phyloP scores from a whole-genome alignment of 225 moss, liverwort and hornwort genomes.

The Asterella californica region DNA sequence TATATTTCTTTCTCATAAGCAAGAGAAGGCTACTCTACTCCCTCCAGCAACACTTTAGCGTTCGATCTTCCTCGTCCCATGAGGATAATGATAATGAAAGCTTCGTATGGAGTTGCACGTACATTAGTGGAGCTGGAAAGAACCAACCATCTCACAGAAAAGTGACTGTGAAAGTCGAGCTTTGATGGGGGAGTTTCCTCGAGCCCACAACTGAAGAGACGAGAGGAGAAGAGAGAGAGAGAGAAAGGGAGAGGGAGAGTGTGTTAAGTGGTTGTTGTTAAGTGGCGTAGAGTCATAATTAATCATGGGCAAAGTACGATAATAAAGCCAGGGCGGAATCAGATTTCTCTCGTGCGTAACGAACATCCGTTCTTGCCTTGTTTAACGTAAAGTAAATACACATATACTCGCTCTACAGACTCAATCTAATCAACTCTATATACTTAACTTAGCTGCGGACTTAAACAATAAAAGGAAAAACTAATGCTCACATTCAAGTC shows the following conservation, averaged over 20 bases:
- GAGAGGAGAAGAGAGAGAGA: neutral
- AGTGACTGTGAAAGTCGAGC: too few relatives aligned
- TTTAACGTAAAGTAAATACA: neutral
- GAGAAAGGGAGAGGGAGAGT: neutral
- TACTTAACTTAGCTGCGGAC: neutral
- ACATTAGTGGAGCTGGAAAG: too few relatives aligned
- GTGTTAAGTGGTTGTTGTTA: neutral
- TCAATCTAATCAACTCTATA: neutral
- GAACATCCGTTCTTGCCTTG: neutral
- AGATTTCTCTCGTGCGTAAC: constrained; percentile 1
- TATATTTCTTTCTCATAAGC: too few relatives aligned
- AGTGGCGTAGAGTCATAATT: neutral
- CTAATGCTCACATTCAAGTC: constrained; percentile 9
- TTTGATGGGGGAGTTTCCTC: neutral
- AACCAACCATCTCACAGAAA: too few relatives aligned
- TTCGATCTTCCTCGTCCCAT: too few relatives aligned
- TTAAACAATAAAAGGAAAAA: neutral
- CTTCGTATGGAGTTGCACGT: too few relatives aligned
- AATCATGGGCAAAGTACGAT: neutral
- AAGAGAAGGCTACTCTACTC: too few relatives aligned
- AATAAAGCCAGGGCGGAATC: neutral
- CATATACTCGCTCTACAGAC: too few relatives aligned
- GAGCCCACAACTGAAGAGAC: too few relatives aligned
- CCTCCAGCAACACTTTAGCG: too few relatives aligned
- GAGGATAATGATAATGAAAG: too few relatives aligned